Evolutionary conservation across 805 yeast genomes (phyloP).

Genomic region (Lipomyces sp.): DNA sequence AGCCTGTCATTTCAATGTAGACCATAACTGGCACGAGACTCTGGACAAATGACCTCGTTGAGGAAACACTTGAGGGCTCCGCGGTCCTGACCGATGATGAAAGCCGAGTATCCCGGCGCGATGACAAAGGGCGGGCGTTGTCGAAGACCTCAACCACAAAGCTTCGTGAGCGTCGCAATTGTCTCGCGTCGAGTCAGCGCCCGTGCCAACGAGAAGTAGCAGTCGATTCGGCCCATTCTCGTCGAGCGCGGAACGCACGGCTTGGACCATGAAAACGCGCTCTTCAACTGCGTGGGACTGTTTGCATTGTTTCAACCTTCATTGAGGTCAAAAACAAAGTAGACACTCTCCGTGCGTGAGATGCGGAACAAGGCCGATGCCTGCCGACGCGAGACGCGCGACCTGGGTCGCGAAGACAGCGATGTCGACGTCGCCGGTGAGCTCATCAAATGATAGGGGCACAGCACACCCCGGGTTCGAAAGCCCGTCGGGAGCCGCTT

Average conservation of each 20-base stretch:
- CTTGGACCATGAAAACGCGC: conserved; percentile 36
- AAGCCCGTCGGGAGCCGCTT: too few species aligned
- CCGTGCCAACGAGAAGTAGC: conserved; percentile 50
- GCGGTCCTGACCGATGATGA: conserved; percentile 43
- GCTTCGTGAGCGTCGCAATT: conserved; percentile 36
- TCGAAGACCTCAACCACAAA: conserved; percentile 36
- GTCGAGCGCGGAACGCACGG: conserved; percentile 37
- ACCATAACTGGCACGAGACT: conserved; percentile 45
- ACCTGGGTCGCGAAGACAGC: conserved; percentile 26
- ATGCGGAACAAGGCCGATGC: conserved; percentile 29
- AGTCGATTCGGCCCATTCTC: conserved; percentile 40
- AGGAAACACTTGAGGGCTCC: conserved; percentile 47
- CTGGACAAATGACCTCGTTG: conserved; percentile 44
- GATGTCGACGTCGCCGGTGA: conserved; percentile 19
- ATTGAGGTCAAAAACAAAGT: background rate
- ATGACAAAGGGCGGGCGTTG: conserved; percentile 38
- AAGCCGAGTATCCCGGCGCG: conserved; percentile 50
- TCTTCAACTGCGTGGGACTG: conserved; percentile 47
- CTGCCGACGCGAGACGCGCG: conserved; percentile 27
- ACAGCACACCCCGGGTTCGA: too few species aligned
- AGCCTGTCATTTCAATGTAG: too few species aligned
- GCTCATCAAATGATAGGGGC: conserved; percentile 18
- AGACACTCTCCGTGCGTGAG: conserved; percentile 30
- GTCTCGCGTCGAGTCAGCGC: conserved; percentile 49
- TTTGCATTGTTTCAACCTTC: conserved; percentile 44